Evolutionary conservation across 441 rosid genomes (phyloP).

Genomic region (Breynia disticha): DNA sequence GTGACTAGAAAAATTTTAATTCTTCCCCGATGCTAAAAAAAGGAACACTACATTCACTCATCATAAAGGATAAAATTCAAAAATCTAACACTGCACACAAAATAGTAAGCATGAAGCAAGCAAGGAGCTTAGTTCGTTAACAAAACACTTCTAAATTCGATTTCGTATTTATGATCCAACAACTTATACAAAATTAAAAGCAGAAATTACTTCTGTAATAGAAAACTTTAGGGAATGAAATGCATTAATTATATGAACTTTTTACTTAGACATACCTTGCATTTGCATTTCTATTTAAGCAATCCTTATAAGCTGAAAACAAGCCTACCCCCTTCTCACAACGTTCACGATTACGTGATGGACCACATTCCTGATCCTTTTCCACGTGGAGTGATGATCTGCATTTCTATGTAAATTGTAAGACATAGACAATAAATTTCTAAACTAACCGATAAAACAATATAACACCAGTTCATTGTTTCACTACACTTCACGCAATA

Average conservation of each 20-base stretch:
- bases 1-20: background rate
- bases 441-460: background rate
- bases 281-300: constrained; percentile 5
- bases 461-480: background rate
- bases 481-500: too few species aligned
- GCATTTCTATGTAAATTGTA: background rate
- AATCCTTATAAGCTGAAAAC: constrained; percentile 5
- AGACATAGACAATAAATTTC: background rate
- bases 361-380: background rate
- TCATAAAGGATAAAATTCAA: background rate
- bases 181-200: too few species aligned
- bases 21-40: too few species aligned
- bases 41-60: background rate
- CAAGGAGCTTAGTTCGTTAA: background rate
- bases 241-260: background rate
- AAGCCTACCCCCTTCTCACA: background rate
- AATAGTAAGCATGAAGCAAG: background rate
- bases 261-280: background rate
- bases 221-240: background rate
- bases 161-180: background rate
- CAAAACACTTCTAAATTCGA: background rate
- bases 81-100: background rate
- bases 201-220: background rate
- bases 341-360: background rate
- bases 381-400: background rate